phyloP scores from a whole-genome alignment of 371 early-diverging fungal genomes.

The Nosema muscidifuracis region DNA sequence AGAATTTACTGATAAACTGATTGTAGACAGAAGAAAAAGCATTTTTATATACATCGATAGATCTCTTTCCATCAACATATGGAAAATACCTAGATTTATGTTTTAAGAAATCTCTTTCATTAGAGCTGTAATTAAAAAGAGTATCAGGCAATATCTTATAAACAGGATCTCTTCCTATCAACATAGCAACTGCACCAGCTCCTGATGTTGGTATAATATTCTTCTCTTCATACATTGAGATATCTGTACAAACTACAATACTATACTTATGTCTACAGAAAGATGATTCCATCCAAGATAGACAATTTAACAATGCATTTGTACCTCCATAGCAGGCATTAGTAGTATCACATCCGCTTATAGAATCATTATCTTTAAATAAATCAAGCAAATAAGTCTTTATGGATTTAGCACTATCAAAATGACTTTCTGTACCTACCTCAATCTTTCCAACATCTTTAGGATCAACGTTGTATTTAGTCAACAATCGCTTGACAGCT shows the following conservation, averaged over 20 bases:
- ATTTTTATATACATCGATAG: slow-evolving; percentile 78
- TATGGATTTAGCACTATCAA: slow-evolving; percentile 90
- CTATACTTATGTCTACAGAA: slow-evolving; percentile 77
- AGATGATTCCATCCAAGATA: slow-evolving; percentile 84
- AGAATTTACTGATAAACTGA: slow-evolving; percentile 70
- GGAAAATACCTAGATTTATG: slow-evolving; percentile 87
- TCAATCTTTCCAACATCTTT: slow-evolving; percentile 82
- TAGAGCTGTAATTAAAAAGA: slow-evolving; percentile 65
- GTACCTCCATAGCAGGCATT: slow-evolving; percentile 98
- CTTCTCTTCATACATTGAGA: slow-evolving; percentile 83
- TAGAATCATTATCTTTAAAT: slow-evolving; percentile 76
- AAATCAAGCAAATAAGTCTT: slow-evolving; percentile 87
- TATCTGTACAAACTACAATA: slow-evolving; percentile 85
- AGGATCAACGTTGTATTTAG: slow-evolving; percentile 75
- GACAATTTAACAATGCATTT: slow-evolving; percentile 80
- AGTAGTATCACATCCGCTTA: slow-evolving; percentile 88
- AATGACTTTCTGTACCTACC: slow-evolving; percentile 93
- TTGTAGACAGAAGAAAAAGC: slow-evolving; percentile 78
- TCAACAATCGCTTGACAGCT: slow-evolving; percentile 78
- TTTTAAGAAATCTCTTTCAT: slow-evolving; percentile 92
- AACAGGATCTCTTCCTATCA: slow-evolving; percentile 83
- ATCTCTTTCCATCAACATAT: slow-evolving; percentile 81
- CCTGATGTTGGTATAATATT: slow-evolving; percentile 85
- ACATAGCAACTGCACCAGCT: slow-evolving; percentile 80
- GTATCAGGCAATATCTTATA: slow-evolving; percentile 58